Percentiles rank a stretch among this genome's conserved stretches.
phyloP scores from a whole-genome alignment of 805 yeast genomes.

The Candida saitoana region DNA sequence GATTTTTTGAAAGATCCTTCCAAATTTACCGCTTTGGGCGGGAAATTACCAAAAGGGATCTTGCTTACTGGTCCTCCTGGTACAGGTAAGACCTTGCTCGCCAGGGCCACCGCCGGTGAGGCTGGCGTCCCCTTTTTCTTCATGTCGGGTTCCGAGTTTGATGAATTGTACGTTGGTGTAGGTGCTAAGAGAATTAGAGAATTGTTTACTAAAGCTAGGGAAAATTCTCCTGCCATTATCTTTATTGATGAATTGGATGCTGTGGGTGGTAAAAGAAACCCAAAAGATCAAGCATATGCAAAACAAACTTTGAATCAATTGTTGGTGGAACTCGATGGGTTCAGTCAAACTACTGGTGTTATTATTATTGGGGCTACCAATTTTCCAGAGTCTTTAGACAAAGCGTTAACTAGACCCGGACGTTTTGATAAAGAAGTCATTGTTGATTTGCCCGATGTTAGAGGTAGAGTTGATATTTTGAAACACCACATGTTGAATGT shows the following conservation, averaged over 20 bases:
- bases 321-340: slow-evolving; percentile 93
- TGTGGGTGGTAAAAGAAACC: slow-evolving; percentile 95
- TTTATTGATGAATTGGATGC: slow-evolving; percentile 98
- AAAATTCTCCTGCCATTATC: slow-evolving; percentile 93
- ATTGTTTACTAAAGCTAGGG: slow-evolving; percentile 86
- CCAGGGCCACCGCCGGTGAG: slow-evolving; percentile 98
- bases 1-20: slow-evolving; percentile 95
- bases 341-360: slow-evolving; percentile 86
- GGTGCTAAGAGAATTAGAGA: slow-evolving; percentile 98
- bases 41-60: slow-evolving; percentile 96
- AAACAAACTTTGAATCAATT: slow-evolving; percentile 96
- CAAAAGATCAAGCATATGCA: slow-evolving; percentile 96
- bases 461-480: slow-evolving; percentile 92
- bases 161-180: slow-evolving; percentile 96
- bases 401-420: slow-evolving; percentile 97
- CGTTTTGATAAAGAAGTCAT: slow-evolving; percentile 94
- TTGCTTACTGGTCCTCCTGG: slow-evolving; percentile 98
- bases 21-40: slow-evolving; percentile 93
- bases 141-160: slow-evolving; percentile 98
- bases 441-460: slow-evolving; percentile 95
- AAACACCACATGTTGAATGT: slow-evolving; percentile 89
- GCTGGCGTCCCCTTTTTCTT: slow-evolving; percentile 98
- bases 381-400: slow-evolving; percentile 94
- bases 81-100: slow-evolving; percentile 94
- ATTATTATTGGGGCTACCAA: slow-evolving; percentile 97